Conservation (phyloP, 257 asterid genomes). For the Gynochthodes officinalis region DNA sequence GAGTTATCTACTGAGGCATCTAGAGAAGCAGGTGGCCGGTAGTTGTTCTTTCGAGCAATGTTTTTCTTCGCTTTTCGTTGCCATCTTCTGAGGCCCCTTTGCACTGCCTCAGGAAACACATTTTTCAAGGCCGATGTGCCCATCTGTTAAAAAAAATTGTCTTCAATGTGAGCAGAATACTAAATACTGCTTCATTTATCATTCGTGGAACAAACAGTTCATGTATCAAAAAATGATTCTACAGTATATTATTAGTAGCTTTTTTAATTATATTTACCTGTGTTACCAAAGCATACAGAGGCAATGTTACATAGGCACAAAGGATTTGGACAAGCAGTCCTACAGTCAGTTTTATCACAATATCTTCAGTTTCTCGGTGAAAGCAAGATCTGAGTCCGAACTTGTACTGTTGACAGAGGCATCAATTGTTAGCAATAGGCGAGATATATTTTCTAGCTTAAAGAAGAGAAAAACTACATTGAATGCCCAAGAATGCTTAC, state of each 20-base stretch:
- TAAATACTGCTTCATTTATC: background rate
- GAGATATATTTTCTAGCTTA: background rate
- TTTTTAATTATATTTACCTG: slow-evolving; percentile 32
- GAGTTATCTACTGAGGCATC: slow-evolving; percentile 36
- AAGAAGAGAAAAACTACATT: background rate
- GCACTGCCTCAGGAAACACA: slow-evolving; percentile 47
- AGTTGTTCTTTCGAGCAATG: slow-evolving; percentile 30
- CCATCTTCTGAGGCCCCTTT: slow-evolving; percentile 58
- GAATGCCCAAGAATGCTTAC: slow-evolving; percentile 31
- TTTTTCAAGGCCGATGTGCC: slow-evolving; percentile 50
- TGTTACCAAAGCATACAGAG: slow-evolving; percentile 64
- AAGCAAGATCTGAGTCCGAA: slow-evolving; percentile 64
- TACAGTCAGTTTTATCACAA: slow-evolving; percentile 44
- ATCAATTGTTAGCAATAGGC: slow-evolving; percentile 7
- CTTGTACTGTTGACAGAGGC: slow-evolving; percentile 39
- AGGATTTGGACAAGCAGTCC: slow-evolving; percentile 62
- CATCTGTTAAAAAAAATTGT: slow-evolving; percentile 37
- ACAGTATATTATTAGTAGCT: too few species aligned
- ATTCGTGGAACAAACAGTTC: background rate
- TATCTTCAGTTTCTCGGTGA: slow-evolving; percentile 53
- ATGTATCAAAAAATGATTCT: background rate
- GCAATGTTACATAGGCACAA: slow-evolving; percentile 72
- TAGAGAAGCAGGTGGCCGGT: slow-evolving; percentile 24
- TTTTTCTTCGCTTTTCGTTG: slow-evolving; percentile 50
- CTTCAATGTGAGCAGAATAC: background rate